Base-by-base conservation (phyloP, 78 protist genomes). In the Emiliania huxleyi region DNA sequence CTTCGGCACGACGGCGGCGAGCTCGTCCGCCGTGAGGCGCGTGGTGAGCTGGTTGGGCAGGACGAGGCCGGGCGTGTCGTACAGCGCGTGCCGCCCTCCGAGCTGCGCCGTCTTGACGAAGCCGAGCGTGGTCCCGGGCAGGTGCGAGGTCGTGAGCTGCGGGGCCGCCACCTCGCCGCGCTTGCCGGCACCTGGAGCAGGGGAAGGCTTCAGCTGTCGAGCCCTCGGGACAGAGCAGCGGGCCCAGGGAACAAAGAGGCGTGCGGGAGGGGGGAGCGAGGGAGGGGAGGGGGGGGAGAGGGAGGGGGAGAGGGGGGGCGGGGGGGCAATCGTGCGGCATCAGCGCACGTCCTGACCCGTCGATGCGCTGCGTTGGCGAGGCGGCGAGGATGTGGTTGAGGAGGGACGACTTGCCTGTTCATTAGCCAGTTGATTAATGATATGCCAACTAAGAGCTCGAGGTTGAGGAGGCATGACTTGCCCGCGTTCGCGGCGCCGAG, bases 401-500 rank as follows among this genome's bases (percentile, higher is more conserved):
- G 4, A 48, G 55, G 23, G 55, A 48, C 55, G n/a, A n/a, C n/a
- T n/a, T n/a, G n/a, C n/a, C n/a, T n/a, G n/a, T n/a, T n/a, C n/a
- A n/a, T n/a, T n/a, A n/a, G n/a, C n/a, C n/a, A n/a, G n/a, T n/a
- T n/a, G n/a, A n/a, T n/a, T n/a, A n/a, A n/a, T n/a, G n/a, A n/a
- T n/a, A n/a, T n/a, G n/a, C n/a, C n/a, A n/a, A n/a, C n/a, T n/a
- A n/a, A n/a, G 55, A 48, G 4, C 23, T 11, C 4, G 55, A 12
- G 11, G 75, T 62, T 62, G 23, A 62, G 75, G 11, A 62, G 23
- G 8, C 29, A 62, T 3, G 75, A 62, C 75, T 62, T 62, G 37
- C 75, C 75, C 37, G 75, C 75, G 75, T 62, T 62, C 29, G 75
- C 75, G 23, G 75, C 75, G 75, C 75, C 75, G 75, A 62, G 75